phyloP scores from a whole-genome alignment of 78 protist genomes.

The Dictyostelium brefeldianum region DNA sequence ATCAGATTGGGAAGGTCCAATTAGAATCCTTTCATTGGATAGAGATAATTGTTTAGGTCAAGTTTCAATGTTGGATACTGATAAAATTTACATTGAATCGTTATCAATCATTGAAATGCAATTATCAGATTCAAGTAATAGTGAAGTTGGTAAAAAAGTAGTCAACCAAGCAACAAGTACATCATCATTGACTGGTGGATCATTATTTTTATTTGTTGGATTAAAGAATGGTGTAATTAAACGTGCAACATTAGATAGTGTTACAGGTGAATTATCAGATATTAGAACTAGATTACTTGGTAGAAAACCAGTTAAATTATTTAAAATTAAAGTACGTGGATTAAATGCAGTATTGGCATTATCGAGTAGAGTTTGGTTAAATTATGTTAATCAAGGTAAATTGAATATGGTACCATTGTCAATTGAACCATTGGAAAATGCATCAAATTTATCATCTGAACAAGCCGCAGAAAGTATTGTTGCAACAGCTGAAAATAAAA shows the following conservation, averaged over 20 bases:
- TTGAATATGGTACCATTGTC: constrained; percentile 90
- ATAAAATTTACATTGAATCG: constrained; percentile 18
- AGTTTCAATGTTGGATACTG: constrained; percentile 82
- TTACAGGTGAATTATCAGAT: constrained; percentile 94
- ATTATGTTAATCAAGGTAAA: constrained; percentile 76
- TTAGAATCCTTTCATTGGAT: constrained; percentile 93
- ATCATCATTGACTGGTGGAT: not conserved
- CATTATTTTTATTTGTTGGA: constrained; percentile 91
- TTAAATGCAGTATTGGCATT: constrained; percentile 93
- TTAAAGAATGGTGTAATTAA: constrained; percentile 95
- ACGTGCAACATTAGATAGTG: constrained; percentile 90
- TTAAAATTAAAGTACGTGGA: constrained; percentile 65
- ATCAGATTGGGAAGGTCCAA: constrained; percentile 85
- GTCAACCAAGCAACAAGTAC: constrained; percentile 16
- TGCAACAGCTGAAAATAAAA: constrained; percentile 88
- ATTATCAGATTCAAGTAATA: not conserved
- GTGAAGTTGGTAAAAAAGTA: constrained; percentile 17
- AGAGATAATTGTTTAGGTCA: constrained; percentile 86
- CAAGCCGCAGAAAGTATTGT: constrained; percentile 97
- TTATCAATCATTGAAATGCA: constrained; percentile 33
- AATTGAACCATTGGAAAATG: constrained; percentile 88
- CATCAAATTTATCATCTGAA: constrained; percentile 92
- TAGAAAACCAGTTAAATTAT: constrained; percentile 86
- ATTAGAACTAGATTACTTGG: constrained; percentile 89
- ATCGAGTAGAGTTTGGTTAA: constrained; percentile 93